phyloP scores from a whole-genome alignment of 2,329 filamentous ascomycete genomes.

The Alternaria brassicae region DNA sequence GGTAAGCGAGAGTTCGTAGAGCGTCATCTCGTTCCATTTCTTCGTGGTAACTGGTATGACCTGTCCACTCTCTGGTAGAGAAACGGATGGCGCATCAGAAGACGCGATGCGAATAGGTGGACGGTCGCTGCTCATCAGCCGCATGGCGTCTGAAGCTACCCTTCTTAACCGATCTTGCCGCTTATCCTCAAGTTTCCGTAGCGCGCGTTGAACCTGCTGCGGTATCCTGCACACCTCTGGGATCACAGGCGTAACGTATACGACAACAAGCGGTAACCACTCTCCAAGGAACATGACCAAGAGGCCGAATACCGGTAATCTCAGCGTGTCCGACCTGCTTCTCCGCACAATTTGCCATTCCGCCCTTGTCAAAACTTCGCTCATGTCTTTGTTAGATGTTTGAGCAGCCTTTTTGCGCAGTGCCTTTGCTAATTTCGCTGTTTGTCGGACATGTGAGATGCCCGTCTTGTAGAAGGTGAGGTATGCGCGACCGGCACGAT shows the following conservation, averaged over 20 bases:
- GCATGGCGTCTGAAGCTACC: conserved; percentile 25
- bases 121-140: conserved; percentile 24
- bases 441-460: conserved; percentile 74
- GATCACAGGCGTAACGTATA: conserved; percentile 73
- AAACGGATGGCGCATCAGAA: not conserved
- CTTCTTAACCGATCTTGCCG: conserved; percentile 27
- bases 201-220: conserved; percentile 69
- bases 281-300: conserved; percentile 83
- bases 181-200: conserved; percentile 58
- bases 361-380: conserved; percentile 62
- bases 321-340: conserved; percentile 73
- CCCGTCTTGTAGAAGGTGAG: conserved; percentile 87
- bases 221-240: conserved; percentile 86
- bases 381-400: conserved; percentile 2
- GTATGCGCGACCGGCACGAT: conserved; percentile 75
- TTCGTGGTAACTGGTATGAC: not conserved
- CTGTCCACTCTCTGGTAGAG: conserved; percentile 3
- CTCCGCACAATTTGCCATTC: conserved; percentile 75
- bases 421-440: conserved; percentile 58
- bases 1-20: conserved; percentile 29
- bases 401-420: conserved; percentile 52
- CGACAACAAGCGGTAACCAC: conserved; percentile 80
- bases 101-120: not conserved
- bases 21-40: conserved; percentile 13
- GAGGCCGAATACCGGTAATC: conserved; percentile 78